phyloP scores from a whole-genome alignment of 306 rosid species.

The Acacia acuminata region DNA sequence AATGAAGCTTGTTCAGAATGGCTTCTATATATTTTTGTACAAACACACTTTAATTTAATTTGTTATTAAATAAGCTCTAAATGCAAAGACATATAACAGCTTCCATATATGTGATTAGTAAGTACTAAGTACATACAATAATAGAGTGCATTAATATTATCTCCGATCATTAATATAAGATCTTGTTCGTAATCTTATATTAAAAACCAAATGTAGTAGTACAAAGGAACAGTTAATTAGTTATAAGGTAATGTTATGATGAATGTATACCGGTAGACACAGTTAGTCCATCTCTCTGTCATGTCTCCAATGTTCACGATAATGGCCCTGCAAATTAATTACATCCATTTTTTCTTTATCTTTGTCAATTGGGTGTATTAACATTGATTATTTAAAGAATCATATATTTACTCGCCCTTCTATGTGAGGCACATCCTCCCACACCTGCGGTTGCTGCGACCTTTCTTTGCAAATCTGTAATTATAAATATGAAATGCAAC shows the following conservation, averaged over 20 bases:
- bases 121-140: too few species aligned
- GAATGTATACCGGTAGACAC: conserved; percentile 68
- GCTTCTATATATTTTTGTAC: neutral
- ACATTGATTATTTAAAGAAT: neutral
- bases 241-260: neutral
- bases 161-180: too few species aligned
- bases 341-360: neutral
- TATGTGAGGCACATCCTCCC: conserved; percentile 79
- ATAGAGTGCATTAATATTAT: too few species aligned
- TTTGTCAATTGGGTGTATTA: neutral
- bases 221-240: too few species aligned
- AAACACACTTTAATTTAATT: neutral
- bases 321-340: conserved; percentile 57
- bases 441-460: conserved; percentile 63
- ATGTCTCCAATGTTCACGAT: conserved; percentile 88
- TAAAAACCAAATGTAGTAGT: too few species aligned
- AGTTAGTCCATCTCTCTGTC: conserved; percentile 95
- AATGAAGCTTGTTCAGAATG: conserved; percentile 42
- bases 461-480: conserved; percentile 76
- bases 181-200: too few species aligned
- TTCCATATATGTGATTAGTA: neutral
- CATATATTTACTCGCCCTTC: conserved; percentile 43
- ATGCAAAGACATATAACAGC: neutral
- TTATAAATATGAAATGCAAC: neutral
- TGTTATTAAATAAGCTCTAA: conserved; percentile 42